Conservation (phyloP, 306 rosid species). For the Gynostemma pentaphyllum region DNA sequence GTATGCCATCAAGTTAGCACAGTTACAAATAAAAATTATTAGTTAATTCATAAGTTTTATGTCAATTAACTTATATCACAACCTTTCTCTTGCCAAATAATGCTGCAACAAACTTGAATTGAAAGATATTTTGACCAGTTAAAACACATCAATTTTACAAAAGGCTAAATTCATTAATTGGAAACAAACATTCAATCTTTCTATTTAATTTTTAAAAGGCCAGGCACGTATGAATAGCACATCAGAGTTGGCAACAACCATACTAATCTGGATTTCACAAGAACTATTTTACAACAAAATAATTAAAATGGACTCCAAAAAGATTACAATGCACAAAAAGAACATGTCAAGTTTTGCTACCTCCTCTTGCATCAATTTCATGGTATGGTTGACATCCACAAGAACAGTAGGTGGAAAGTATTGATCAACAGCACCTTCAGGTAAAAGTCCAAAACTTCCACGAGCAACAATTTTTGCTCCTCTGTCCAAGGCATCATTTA, state of each 20-base stretch:
- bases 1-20: constrained; percentile 6
- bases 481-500: constrained; percentile 73
- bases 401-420: constrained; percentile 84
- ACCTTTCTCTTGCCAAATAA: neutral
- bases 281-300: neutral
- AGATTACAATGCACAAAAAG: neutral
- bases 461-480: constrained; percentile 88
- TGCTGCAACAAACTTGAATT: neutral
- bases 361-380: constrained; percentile 98
- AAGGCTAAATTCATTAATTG: neutral
- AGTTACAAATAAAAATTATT: neutral
- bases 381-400: constrained; percentile 74
- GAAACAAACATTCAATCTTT: no score
- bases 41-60: neutral
- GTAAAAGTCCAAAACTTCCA: constrained; percentile 78
- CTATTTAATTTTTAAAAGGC: neutral
- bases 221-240: neutral
- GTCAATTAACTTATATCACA: neutral
- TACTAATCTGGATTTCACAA: neutral
- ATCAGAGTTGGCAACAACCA: neutral
- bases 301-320: neutral
- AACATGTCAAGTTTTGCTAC: constrained; percentile 21
- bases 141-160: neutral
- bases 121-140: neutral
- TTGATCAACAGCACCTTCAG: constrained; percentile 88